Conservation (phyloP, 1,139 yeast species). For the Kodamaea derodonti region DNA sequence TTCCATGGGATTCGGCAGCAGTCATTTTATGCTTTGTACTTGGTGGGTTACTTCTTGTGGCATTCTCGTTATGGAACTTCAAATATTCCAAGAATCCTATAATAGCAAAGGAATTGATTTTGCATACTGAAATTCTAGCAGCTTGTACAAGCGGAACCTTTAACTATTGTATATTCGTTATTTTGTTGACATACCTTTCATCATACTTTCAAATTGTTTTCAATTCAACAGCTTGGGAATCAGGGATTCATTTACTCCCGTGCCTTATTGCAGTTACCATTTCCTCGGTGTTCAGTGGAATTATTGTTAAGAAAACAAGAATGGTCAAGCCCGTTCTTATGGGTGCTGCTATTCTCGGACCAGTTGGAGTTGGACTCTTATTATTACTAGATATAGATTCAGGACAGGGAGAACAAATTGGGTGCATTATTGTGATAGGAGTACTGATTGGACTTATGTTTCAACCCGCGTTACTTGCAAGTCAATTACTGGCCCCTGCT, state of each 20-base stretch:
- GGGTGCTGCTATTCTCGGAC: slow-evolving; percentile 38
- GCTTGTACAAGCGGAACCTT: slow-evolving; percentile 37
- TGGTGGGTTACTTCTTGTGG: slow-evolving; percentile 42
- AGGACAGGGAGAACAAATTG: slow-evolving; percentile 39
- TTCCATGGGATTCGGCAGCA: slow-evolving; percentile 51
- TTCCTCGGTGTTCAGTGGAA: slow-evolving; percentile 44
- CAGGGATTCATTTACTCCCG: slow-evolving; percentile 59
- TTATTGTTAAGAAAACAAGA: slow-evolving; percentile 43
- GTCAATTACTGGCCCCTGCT: slow-evolving; percentile 55
- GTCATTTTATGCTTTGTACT: slow-evolving; percentile 52
- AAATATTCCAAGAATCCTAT: slow-evolving; percentile 41
- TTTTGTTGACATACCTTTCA: slow-evolving; percentile 41
- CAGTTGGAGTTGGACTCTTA: slow-evolving; percentile 53
- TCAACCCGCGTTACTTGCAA: slow-evolving; percentile 49
- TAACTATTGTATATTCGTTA: slow-evolving; percentile 44
- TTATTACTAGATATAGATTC: slow-evolving; percentile 38
- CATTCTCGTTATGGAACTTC: slow-evolving; percentile 49
- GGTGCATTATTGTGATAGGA: slow-evolving; percentile 52
- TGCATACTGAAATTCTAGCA: slow-evolving; percentile 31
- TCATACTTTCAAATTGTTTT: slow-evolving; percentile 55
- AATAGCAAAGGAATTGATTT: slow-evolving; percentile 40
- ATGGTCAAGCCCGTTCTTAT: slow-evolving; percentile 46
- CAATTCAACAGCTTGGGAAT: slow-evolving; percentile 46
- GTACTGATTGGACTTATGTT: slow-evolving; percentile 51
- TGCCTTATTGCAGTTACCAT: slow-evolving; percentile 49